These are phyloP conservation scores for Orbilia oligospora DNA, from an alignment of 2,329 filamentous ascomycete species.

Conservation along the genomic window DNA sequence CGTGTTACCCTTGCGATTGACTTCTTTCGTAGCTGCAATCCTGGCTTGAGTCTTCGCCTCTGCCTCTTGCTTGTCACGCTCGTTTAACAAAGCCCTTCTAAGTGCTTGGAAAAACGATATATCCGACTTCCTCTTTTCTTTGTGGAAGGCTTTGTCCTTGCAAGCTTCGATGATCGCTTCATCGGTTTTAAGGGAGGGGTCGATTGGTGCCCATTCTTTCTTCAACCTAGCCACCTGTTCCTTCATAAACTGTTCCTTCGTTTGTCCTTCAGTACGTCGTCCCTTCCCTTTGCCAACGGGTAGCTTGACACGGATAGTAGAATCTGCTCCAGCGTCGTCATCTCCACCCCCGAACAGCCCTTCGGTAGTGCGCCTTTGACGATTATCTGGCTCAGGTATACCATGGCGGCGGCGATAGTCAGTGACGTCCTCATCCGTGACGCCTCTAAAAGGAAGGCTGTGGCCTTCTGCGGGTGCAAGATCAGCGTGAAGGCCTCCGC, in stretches of 20 bases:
- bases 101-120: slow-evolving; percentile 44
- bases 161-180: slow-evolving; percentile 50
- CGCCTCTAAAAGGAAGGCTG: slow-evolving; percentile 62
- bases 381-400: slow-evolving; percentile 27
- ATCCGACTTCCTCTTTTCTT: slow-evolving; percentile 36
- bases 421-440: slow-evolving; percentile 66
- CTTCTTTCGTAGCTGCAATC: slow-evolving; percentile 39
- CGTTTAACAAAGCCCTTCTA: slow-evolving; percentile 48
- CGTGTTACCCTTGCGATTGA: slow-evolving; percentile 29
- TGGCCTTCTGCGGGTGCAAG: slow-evolving; percentile 70
- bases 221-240: slow-evolving; percentile 36
- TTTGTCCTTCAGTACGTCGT: slow-evolving; percentile 11
- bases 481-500: slow-evolving; percentile 87
- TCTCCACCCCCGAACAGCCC: slow-evolving; percentile 21
- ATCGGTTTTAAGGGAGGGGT: slow-evolving; percentile 52
- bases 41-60: slow-evolving; percentile 23
- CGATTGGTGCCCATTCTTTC: slow-evolving; percentile 50
- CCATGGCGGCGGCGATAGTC: slow-evolving; percentile 63
- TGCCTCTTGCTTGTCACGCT: slow-evolving; percentile 26
- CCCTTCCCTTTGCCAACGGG: slow-evolving; percentile 36
- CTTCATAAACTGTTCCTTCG: slow-evolving; percentile 47
- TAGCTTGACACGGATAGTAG: slow-evolving; percentile 37
- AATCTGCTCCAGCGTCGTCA: slow-evolving; percentile 15
- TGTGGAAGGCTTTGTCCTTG: slow-evolving; percentile 40
- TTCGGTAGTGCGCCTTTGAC: slow-evolving; percentile 14